These are phyloP conservation scores for Spiraea crenata DNA, from an alignment of 331 rosid genomes.

Conservation along the genomic window DNA sequence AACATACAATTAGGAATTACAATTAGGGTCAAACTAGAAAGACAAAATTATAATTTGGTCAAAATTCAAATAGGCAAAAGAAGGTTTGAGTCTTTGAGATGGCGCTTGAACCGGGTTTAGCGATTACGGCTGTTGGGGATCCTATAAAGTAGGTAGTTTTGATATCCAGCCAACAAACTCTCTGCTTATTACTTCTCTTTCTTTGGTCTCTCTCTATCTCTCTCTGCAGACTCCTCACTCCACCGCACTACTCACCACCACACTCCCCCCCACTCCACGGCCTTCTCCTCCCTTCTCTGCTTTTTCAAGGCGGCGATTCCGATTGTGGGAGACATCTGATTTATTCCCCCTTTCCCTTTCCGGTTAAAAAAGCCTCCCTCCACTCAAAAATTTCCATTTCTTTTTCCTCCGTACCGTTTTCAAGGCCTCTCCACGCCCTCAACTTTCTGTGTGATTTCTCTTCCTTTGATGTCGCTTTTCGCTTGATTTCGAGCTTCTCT, in stretches of 20 bases:
- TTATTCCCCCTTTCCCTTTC: slow-evolving; percentile 31
- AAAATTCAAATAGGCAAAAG: background rate
- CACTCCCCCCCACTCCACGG: background rate
- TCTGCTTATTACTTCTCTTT: slow-evolving; percentile 21
- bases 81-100: background rate
- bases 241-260: background rate
- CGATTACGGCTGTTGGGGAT: slow-evolving; percentile 45
- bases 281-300: slow-evolving; percentile 2
- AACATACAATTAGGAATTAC: too few species aligned
- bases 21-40: too few species aligned
- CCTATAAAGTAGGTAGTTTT: slow-evolving; percentile 56
- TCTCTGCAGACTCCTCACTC: background rate
- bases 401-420: slow-evolving; percentile 34
- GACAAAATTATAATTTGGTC: too few species aligned
- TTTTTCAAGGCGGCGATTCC: slow-evolving; percentile 15
- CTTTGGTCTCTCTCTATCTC: slow-evolving; percentile 6
- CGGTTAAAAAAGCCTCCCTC: slow-evolving; percentile 32
- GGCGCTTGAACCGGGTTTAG: slow-evolving; percentile 30
- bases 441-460: slow-evolving; percentile 61
- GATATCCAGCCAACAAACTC: slow-evolving; percentile 18
- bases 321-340: background rate
- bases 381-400: slow-evolving; percentile 30
- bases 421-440: slow-evolving; percentile 28
- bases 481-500: slow-evolving; percentile 49
- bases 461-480: slow-evolving; percentile 42